phyloP scores from a whole-genome alignment of 352 stramenopile genomes.

The Pilasporangium apinafurcum region DNA sequence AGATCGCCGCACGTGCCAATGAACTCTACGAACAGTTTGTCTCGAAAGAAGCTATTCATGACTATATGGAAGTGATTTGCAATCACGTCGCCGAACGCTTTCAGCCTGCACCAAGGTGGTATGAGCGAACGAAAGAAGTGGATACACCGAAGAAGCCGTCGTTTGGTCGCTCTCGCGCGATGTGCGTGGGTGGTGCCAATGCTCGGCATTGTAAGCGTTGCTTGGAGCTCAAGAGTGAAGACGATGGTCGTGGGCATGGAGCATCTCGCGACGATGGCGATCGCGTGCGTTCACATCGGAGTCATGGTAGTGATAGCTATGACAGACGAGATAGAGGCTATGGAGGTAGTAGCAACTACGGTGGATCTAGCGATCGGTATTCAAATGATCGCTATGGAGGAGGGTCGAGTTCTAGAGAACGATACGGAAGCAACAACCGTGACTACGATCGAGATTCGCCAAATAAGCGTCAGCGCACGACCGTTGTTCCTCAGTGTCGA shows the following conservation, averaged over 20 bases:
- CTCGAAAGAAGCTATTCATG: slow-evolving; percentile 89
- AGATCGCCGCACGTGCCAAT: slow-evolving; percentile 93
- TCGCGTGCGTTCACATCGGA: not conserved
- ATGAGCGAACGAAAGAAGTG: slow-evolving; percentile 47
- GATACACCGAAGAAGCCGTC: slow-evolving; percentile 55
- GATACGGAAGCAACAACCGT: slow-evolving; percentile 20
- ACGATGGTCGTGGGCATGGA: slow-evolving; percentile 24
- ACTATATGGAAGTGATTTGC: slow-evolving; percentile 97
- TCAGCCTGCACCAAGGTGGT: slow-evolving; percentile 52
- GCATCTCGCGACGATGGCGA: slow-evolving; percentile 15
- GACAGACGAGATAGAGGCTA: slow-evolving; percentile 1
- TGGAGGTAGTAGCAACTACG: slow-evolving; percentile 1
- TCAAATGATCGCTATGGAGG: slow-evolving; percentile 18
- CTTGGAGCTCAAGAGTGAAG: slow-evolving; percentile 52
- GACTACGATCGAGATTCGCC: slow-evolving; percentile 20
- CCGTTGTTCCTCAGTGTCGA: slow-evolving; percentile 31
- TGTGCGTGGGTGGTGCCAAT: slow-evolving; percentile 51
- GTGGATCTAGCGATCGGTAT: slow-evolving; percentile 5
- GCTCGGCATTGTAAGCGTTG: slow-evolving; percentile 63
- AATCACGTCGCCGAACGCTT: slow-evolving; percentile 90
- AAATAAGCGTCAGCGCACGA: slow-evolving; percentile 24
- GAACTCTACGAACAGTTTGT: slow-evolving; percentile 93
- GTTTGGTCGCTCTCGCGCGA: slow-evolving; percentile 38
- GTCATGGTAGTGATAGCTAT: slow-evolving; percentile 4
- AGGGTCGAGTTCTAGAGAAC: slow-evolving; percentile 12